These are phyloP conservation scores for Craterostigma plantagineum DNA, from an alignment of 257 asterid genomes.

Conservation along the genomic window DNA sequence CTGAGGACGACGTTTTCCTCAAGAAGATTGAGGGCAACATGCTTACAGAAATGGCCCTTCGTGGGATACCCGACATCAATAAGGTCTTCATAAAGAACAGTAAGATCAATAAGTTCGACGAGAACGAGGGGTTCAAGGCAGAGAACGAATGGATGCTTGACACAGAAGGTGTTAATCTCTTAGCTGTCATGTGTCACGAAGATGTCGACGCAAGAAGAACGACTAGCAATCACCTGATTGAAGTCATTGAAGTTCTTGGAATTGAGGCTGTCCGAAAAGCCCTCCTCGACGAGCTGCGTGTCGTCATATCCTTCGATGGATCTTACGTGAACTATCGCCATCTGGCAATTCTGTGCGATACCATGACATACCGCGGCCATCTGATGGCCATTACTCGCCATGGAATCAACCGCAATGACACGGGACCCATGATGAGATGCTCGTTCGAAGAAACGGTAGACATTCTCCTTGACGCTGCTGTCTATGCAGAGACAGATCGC, in stretches of 20 bases:
- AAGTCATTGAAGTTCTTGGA: slow-evolving; percentile 93
- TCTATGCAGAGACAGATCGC: slow-evolving; percentile 66
- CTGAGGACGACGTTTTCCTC: slow-evolving; percentile 95
- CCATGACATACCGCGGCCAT: slow-evolving; percentile 98
- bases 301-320: slow-evolving; percentile 92
- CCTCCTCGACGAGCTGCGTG: slow-evolving; percentile 85
- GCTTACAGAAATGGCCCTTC: slow-evolving; percentile 98
- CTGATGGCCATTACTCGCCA: slow-evolving; percentile 98
- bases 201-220: slow-evolving; percentile 87
- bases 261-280: slow-evolving; percentile 92
- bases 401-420: slow-evolving; percentile 83
- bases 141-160: slow-evolving; percentile 98
- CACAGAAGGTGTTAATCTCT: slow-evolving; percentile 92
- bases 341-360: slow-evolving; percentile 84
- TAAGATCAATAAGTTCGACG: slow-evolving; percentile 63
- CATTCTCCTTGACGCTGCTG: slow-evolving; percentile 95
- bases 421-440: slow-evolving; percentile 99
- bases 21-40: slow-evolving; percentile 95
- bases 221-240: slow-evolving; percentile 90
- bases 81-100: slow-evolving; percentile 84
- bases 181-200: slow-evolving; percentile 86
- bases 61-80: slow-evolving; percentile 97
- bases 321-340: slow-evolving; percentile 91
- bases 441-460: slow-evolving; percentile 95
- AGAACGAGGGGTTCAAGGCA: slow-evolving; percentile 68